These are phyloP conservation scores for Lolium rigidum DNA, from an alignment of 176 grass and related monocot genomes.

Conservation along the genomic window DNA sequence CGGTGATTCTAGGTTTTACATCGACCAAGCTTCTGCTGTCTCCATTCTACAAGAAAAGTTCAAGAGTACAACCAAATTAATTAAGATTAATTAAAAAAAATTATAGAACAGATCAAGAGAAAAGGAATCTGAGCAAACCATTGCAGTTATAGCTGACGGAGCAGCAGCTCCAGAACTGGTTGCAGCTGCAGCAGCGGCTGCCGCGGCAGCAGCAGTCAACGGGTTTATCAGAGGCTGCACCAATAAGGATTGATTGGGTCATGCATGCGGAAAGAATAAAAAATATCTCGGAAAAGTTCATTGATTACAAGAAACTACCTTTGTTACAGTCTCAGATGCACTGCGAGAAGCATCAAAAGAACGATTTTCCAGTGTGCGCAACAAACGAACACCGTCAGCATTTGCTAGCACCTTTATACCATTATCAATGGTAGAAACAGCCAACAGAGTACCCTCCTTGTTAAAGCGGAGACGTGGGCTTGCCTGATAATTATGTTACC, in stretches of 20 bases:
- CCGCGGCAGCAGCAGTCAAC: slow-evolving; percentile 67
- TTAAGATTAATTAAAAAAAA: slow-evolving; percentile 26
- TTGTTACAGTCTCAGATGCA: slow-evolving; percentile 77
- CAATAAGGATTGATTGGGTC: slow-evolving; percentile 21
- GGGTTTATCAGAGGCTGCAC: slow-evolving; percentile 91
- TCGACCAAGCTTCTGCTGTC: slow-evolving; percentile 86
- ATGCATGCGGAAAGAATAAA: slow-evolving; percentile 22
- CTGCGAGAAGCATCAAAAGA: slow-evolving; percentile 86
- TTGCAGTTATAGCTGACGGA: slow-evolving; percentile 65
- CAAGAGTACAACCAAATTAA: slow-evolving; percentile 29
- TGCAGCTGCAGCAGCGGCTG: slow-evolving; percentile 54
- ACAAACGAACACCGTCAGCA: slow-evolving; percentile 78
- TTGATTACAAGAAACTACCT: slow-evolving; percentile 59
- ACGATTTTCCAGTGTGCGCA: slow-evolving; percentile 86
- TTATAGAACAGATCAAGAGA: slow-evolving; percentile 40
- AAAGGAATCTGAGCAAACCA: slow-evolving; percentile 54
- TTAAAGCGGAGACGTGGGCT: slow-evolving; percentile 96
- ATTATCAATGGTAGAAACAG: slow-evolving; percentile 89
- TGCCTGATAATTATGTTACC: slow-evolving; percentile 51
- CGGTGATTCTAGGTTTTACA: slow-evolving; percentile 93
- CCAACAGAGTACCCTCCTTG: slow-evolving; percentile 91
- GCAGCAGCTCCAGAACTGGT: slow-evolving; percentile 77
- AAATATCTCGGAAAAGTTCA: slow-evolving; percentile 7
- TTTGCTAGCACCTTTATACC: slow-evolving; percentile 98
- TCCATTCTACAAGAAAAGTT: slow-evolving; percentile 70